phyloP scores from a whole-genome alignment of 352 stramenopile genomes.

The Ophiocytium majus region DNA sequence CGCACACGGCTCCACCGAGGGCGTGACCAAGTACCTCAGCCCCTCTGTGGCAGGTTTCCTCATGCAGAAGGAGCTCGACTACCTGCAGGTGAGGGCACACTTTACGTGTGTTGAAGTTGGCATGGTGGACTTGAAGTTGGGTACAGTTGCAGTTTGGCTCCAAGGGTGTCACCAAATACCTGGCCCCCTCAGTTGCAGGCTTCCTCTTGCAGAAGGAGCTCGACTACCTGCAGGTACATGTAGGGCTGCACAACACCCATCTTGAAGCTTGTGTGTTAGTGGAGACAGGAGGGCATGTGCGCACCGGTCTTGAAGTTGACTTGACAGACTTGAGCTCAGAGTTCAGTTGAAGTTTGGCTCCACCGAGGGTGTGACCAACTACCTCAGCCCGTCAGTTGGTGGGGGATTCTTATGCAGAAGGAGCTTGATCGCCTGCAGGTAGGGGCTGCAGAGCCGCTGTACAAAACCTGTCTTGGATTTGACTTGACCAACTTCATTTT shows the following conservation, averaged over 20 bases:
- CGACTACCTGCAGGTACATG: conserved; percentile 89
- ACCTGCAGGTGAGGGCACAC: conserved; percentile 33
- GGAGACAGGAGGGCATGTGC: too few species aligned
- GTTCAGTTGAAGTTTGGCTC: too few species aligned
- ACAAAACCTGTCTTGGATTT: too few species aligned
- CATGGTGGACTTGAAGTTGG: too few species aligned
- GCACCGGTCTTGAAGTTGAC: too few species aligned
- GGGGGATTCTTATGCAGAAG: conserved; percentile 98
- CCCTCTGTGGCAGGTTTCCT: conserved; percentile 86
- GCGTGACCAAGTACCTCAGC: conserved; percentile 72
- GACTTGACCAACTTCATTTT: too few species aligned
- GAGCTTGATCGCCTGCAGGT: conserved; percentile 73
- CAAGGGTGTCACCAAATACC: conserved; percentile 92
- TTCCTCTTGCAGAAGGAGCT: conserved; percentile 94
- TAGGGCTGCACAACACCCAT: too few species aligned
- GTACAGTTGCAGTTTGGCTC: too few species aligned
- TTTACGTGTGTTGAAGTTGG: too few species aligned
- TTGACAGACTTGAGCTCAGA: too few species aligned
- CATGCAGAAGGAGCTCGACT: conserved; percentile 94
- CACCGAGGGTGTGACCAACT: conserved; percentile 87
- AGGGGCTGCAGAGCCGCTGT: too few species aligned
- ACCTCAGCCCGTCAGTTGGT: conserved; percentile 68
- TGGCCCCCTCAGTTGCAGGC: conserved; percentile 83
- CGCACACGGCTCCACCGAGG: conserved; percentile 95
- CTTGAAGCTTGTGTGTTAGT: too few species aligned